These are phyloP conservation scores for Trichoderma koningii DNA, from an alignment of 2,329 filamentous ascomycete genomes.

Conservation along the genomic window DNA sequence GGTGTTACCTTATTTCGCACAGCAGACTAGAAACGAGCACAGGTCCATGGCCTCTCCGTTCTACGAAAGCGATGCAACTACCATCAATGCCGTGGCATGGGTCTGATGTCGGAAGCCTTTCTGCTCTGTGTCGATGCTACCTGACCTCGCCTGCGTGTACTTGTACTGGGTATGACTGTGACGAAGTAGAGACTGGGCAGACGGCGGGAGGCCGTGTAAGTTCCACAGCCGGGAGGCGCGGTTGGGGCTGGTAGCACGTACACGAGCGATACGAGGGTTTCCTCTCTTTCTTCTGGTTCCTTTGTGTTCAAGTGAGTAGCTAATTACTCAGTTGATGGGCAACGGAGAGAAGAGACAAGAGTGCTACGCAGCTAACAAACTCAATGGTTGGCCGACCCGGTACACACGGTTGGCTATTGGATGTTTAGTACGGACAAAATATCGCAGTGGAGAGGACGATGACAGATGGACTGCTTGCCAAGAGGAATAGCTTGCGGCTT, in stretches of 20 bases:
- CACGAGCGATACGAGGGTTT: neutral
- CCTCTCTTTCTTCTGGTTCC: neutral
- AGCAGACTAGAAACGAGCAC: neutral
- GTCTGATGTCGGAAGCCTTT: slow-evolving; percentile 2
- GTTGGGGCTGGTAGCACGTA: slow-evolving; percentile 3
- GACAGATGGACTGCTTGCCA: slow-evolving; percentile 6
- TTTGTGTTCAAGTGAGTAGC: neutral
- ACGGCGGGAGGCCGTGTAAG: neutral
- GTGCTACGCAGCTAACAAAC: too few species aligned
- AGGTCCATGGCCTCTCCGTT: neutral
- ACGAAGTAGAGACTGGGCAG: neutral
- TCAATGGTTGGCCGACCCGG: too few species aligned
- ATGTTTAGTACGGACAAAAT: neutral
- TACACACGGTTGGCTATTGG: too few species aligned
- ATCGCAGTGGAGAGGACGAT: neutral
- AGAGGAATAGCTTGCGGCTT: neutral
- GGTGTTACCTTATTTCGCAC: neutral
- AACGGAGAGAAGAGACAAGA: neutral
- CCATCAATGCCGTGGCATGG: neutral
- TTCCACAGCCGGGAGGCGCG: neutral
- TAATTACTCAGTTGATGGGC: neutral
- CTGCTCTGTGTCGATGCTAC: neutral
- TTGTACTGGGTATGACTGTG: too few species aligned
- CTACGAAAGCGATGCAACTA: neutral
- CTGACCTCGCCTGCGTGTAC: neutral